Evolutionary conservation across 331 rosid genomes (phyloP).

Genomic region (Pyrus hybrid): DNA sequence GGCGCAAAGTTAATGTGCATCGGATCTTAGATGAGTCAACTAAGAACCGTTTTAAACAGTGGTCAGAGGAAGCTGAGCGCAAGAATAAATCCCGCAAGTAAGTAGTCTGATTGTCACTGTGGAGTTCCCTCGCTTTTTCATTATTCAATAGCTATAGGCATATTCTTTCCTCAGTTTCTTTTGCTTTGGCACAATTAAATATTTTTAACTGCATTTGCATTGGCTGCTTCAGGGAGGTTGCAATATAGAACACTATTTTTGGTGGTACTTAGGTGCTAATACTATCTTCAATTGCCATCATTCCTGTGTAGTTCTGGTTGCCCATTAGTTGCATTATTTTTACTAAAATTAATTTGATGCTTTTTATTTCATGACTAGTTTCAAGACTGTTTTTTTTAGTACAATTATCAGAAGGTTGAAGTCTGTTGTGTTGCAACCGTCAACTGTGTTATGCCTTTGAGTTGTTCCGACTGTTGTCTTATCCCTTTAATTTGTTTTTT

Average conservation of each 20-base stretch:
- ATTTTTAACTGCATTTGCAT: background rate
- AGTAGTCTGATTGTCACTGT: constrained; percentile 8
- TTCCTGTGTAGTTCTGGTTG: background rate
- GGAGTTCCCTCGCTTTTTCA: background rate
- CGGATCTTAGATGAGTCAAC: constrained; percentile 86
- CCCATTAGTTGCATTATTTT: background rate
- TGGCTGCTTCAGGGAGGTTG: background rate
- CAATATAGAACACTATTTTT: background rate
- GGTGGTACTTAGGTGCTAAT: background rate
- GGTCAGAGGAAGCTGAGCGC: constrained; percentile 86
- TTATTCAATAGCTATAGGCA: constrained; percentile 2
- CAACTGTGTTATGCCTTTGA: background rate
- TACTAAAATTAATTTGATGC: too few species aligned
- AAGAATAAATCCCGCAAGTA: constrained; percentile 71
- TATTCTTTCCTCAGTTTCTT: background rate
- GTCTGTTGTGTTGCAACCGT: background rate
- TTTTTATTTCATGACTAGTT: background rate
- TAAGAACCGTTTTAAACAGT: constrained; percentile 66
- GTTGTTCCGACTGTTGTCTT: background rate
- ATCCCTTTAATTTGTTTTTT: background rate
- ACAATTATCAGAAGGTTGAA: background rate
- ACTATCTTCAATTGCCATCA: background rate
- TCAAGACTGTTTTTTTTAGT: background rate
- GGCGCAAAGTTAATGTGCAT: constrained; percentile 92
- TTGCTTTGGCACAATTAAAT: background rate